Base-by-base conservation (phyloP, 352 stramenopile species). In the Blastocystis hominis region DNA sequence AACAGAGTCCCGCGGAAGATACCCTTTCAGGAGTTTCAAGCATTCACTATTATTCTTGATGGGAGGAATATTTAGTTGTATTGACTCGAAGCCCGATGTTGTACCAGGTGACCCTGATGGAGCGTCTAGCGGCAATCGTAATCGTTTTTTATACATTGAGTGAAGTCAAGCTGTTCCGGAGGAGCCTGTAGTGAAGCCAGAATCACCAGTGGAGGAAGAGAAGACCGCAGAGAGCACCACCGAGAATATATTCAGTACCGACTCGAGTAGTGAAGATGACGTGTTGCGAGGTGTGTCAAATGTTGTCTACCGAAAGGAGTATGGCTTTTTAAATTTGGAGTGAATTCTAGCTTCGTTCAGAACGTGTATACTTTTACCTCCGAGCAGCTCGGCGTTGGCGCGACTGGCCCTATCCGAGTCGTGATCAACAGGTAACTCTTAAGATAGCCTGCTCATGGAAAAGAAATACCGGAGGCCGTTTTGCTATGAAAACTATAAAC, bases 401-500 rank as follows among this genome's bases (percentile, higher is more conserved):
- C 47, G 17, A 84, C 72, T 5, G 72, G 72, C 20, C 72, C 72
- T 7, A 84, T 84, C 40, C 72, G 72, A 38, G 50, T 68, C 38
- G 56, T 84, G 5, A 84, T 84, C 50, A 84, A 84, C 46, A 46
- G 72, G 72, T 84, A 64, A n/a, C 10, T 34, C 36, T 17, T 55
- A 13, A 15, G 13, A 9, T 46, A 4, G n/a, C 15, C n/a, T 3
- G 50, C 30, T 50, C 38, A 24, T 84, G 24, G 38, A 10, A 15
- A 47, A 84, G 72, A 24, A 38, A 68, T 46, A 84, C 72, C 9
- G 72, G 72, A n/a, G 44, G 47, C 13, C 72, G 54, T 54, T 84
- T 84, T 53, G 72, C 72, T 0, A 84, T 84, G 72, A 84, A 84
- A 40, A 64, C 47, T 5, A 84, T 84, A n/a, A 84, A 84, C 36